A percentile compares a stretch with the other conserved stretches of the same genome.
phyloP scores from a whole-genome alignment of 2,329 filamentous ascomycete species.

The Alternaria atra region DNA sequence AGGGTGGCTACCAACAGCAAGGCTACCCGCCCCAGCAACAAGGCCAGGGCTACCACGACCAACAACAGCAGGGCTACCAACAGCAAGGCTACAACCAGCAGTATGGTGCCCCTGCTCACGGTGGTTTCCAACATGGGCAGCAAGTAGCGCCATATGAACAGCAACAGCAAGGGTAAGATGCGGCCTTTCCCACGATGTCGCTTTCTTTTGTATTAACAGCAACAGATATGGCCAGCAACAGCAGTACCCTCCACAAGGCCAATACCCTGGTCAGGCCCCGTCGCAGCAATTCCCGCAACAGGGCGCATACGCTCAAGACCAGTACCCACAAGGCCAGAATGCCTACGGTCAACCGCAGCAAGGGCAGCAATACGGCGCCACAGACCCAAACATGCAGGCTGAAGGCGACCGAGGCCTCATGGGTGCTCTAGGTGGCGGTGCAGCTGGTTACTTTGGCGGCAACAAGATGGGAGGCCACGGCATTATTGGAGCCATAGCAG shows the following conservation, averaged over 20 bases:
- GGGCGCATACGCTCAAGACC: conserved; percentile 50
- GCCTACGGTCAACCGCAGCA: conserved; percentile 44
- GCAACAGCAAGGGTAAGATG: conserved; percentile 47
- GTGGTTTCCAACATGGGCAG: conserved; percentile 61
- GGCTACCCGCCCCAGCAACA: conserved; percentile 44
- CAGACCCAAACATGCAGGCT: conserved; percentile 56
- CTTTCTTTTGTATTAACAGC: conserved; percentile 11
- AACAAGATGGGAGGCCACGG: conserved; percentile 65
- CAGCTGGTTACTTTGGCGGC: conserved; percentile 65
- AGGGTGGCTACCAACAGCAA: conserved; percentile 42
- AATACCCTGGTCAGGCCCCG: conserved; percentile 45
- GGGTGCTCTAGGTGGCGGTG: conserved; percentile 65
- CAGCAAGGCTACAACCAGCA: conserved; percentile 42
- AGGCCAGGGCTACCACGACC: conserved; percentile 45
- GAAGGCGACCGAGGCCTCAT: conserved; percentile 67
- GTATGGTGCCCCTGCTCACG: conserved; percentile 59
- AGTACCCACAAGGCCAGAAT: conserved; percentile 47
- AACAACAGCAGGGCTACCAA: conserved; percentile 40
- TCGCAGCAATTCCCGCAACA: conserved; percentile 54
- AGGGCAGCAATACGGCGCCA: conserved; percentile 53
- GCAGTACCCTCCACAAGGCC: conserved; percentile 24
- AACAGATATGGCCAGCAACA: conserved; percentile 38
- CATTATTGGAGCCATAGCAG: conserved; percentile 65
- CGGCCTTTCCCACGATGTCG: too few relatives aligned
- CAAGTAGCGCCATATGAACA: conserved; percentile 45